Conservation (phyloP, 768 basidiomycete species). For the Russula olivacea region DNA sequence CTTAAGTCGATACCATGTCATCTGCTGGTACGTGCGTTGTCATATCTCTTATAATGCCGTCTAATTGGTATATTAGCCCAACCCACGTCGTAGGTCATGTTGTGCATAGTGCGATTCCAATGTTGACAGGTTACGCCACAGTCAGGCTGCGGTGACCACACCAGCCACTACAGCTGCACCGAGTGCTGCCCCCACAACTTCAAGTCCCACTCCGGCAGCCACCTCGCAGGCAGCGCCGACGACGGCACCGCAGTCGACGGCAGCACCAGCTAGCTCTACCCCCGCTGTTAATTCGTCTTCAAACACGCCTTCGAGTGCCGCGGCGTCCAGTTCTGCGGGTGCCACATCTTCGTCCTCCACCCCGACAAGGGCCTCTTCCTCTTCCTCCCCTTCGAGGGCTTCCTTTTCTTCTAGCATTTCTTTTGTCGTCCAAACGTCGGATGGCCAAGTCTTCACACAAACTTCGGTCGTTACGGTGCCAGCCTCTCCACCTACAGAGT, state of each 20-base stretch:
- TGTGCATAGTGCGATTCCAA: background rate
- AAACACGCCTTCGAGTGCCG: background rate
- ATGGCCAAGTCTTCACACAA: conserved; percentile 21
- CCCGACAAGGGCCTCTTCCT: background rate
- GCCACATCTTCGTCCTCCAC: conserved; percentile 10
- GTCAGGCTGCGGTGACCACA: background rate
- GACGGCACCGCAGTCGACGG: background rate
- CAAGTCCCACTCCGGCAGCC: conserved; percentile 7
- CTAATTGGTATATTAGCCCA: background rate
- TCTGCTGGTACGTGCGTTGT: conserved; percentile 2
- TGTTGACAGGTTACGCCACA: background rate
- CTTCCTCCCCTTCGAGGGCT: background rate
- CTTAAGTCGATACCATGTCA: conserved; percentile 5
- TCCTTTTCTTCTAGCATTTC: conserved; percentile 4
- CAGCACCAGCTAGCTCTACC: background rate
- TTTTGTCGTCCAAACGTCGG: conserved; percentile 3
- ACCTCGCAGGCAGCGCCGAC: background rate
- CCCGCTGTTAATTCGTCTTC: background rate
- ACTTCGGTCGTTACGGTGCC: conserved; percentile 22
- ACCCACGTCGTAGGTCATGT: background rate
- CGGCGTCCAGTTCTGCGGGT: conserved; percentile 4
- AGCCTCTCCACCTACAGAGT: background rate
- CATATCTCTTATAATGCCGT: background rate
- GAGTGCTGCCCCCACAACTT: background rate
- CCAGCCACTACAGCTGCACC: background rate